Evolutionary conservation across 257 asterid species (phyloP).

Genomic region (Solanum medicagineum): DNA sequence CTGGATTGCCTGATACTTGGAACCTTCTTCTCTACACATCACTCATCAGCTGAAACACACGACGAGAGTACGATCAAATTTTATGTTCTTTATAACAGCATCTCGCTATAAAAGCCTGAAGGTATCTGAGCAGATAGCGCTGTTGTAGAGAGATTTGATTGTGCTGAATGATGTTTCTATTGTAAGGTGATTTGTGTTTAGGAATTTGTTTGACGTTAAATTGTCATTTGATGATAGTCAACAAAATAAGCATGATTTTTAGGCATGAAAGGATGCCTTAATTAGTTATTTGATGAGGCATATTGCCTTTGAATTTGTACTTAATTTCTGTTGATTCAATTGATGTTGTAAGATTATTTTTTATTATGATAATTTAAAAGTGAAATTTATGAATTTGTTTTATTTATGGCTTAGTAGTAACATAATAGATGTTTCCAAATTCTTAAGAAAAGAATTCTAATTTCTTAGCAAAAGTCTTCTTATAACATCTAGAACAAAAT

Average conservation of each 20-base stretch:
- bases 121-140: neutral
- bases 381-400: neutral
- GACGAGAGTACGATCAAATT: neutral
- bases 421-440: neutral
- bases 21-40: constrained; percentile 57
- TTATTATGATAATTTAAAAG: neutral
- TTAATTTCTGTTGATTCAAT: neutral
- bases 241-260: neutral
- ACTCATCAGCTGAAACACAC: constrained; percentile 23
- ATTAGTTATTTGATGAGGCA: neutral
- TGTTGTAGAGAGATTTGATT: neutral
- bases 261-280: neutral
- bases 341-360: neutral
- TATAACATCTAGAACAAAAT: neutral
- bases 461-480: neutral
- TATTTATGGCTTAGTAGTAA: neutral
- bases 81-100: neutral
- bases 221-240: neutral
- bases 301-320: neutral
- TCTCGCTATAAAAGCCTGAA: neutral
- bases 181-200: neutral
- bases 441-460: too few species aligned
- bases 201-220: neutral
- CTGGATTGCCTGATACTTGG: constrained; percentile 97
- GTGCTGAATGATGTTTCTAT: neutral